Base-by-base conservation (phyloP, 2,329 filamentous ascomycete genomes). In the Claviceps maximensis region DNA sequence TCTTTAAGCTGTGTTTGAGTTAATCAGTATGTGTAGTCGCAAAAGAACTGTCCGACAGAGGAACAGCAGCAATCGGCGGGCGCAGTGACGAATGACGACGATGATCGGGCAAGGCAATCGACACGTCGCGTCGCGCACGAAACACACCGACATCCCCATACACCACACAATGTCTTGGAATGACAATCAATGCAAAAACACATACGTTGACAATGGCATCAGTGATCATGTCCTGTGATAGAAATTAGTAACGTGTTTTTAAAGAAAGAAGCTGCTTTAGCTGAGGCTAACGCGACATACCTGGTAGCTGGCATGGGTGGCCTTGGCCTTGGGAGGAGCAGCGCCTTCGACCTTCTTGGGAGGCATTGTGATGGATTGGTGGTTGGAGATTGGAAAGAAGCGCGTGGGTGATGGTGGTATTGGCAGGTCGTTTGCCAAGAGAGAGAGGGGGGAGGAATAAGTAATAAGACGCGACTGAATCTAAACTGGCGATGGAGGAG, bases 161-260 rank as follows among this genome's bases (percentile, higher is more conserved):
- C 42, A 27, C 55, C 42, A 27, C 55, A 59, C 8, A 46, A 69
- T 71, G 71, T 71, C 71, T 68, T 65, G 60, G 60, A 63, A 60
- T 56, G 53, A 58, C 63, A 60, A 63, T 61, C 61, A 60, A 60
- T 51, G 58, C 61, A 56, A 56, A 55, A 55, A 58, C 61, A 75
- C 73, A 67, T 80, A 82, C 78, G 69, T 74, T 72, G 64, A 79
- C 67, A 64, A 82, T 82, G 52, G 77, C 78, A 65, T 82, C 78
- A 51, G 73, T 78, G 64, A 82, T 82, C 78, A 82, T 82, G 63
- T 80, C 78, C 78, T 82, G 56, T 51, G 4, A 38, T 57, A 38
- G 2, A 3, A 33, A 63, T 76, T 51, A 58, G 50, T 29, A 41
- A 3, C 42, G 17, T 12, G n/a, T 8, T 12, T 17, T 15, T 19